These are phyloP conservation scores for Lobosporangium transversale DNA, from an alignment of 192 early-diverging fungal genomes.

Conservation along the genomic window DNA sequence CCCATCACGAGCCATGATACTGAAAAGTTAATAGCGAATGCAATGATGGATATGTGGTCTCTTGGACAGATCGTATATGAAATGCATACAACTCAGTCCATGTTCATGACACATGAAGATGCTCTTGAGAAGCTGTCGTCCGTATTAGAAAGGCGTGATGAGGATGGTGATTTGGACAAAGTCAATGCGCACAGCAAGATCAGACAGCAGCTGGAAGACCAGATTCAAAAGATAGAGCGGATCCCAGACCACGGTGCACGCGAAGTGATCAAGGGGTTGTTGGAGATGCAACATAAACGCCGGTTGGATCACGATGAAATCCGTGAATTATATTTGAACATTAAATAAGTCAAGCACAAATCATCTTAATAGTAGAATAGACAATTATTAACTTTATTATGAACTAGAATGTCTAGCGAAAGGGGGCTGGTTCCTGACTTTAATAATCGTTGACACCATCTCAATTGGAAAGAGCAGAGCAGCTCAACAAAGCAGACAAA, in stretches of 20 bases:
- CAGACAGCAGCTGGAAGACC: conserved; percentile 26
- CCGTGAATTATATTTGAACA: conserved; percentile 24
- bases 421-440: no score
- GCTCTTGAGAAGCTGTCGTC: conserved; percentile 36
- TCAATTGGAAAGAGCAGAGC: no score
- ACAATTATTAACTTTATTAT: neutral
- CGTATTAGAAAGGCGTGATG: conserved; percentile 18
- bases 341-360: neutral
- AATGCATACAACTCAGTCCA: conserved; percentile 31
- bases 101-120: conserved; percentile 38
- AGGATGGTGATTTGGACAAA: conserved; percentile 22
- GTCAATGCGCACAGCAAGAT: conserved; percentile 25
- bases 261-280: conserved; percentile 31
- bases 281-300: conserved; percentile 37
- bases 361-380: neutral
- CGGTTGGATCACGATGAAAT: conserved; percentile 35
- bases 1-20: conserved; percentile 2
- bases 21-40: conserved; percentile 34
- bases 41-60: conserved; percentile 56
- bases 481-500: no score
- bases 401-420: no score
- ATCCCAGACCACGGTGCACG: conserved; percentile 27
- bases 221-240: conserved; percentile 35
- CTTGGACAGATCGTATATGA: conserved; percentile 51
- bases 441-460: no score